These are phyloP conservation scores for Lineolata rhizophorae DNA, from an alignment of 495 filamentous ascomycete species.

Conservation along the genomic window DNA sequence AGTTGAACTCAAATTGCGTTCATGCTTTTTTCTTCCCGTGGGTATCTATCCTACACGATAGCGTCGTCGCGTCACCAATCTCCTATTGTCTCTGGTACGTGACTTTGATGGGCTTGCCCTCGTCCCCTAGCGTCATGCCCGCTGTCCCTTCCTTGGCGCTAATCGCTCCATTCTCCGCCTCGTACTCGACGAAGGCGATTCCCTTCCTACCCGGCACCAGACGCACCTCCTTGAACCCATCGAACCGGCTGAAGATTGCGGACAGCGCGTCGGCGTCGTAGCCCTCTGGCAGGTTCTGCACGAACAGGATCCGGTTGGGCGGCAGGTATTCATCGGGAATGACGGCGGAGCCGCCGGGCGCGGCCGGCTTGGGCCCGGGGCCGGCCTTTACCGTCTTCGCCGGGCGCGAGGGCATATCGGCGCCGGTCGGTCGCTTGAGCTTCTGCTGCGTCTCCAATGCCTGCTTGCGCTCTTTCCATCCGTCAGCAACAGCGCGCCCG, in stretches of 20 bases:
- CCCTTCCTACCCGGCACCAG: slow-evolving; percentile 68
- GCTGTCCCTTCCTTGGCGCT: slow-evolving; percentile 87
- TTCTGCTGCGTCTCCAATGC: slow-evolving; percentile 63
- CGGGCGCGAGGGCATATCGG: slow-evolving; percentile 33
- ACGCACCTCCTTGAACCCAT: slow-evolving; percentile 85
- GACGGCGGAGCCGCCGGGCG: slow-evolving; percentile 43
- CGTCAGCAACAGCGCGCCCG: background rate
- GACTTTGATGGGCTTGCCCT: slow-evolving; percentile 33
- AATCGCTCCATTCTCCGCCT: slow-evolving; percentile 71
- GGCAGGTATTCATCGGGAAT: slow-evolving; percentile 94
- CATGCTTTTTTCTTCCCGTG: no score
- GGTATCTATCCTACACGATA: background rate
- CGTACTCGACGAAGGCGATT: slow-evolving; percentile 95
- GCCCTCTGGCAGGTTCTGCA: slow-evolving; percentile 79
- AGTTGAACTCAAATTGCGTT: background rate
- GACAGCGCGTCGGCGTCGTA: slow-evolving; percentile 60
- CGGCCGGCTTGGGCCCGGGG: slow-evolving; percentile 62
- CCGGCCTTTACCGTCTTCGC: slow-evolving; percentile 46
- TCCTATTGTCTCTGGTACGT: slow-evolving; percentile 82
- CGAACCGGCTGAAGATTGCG: slow-evolving; percentile 68
- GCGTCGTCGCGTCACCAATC: background rate
- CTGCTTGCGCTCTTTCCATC: slow-evolving; percentile 60
- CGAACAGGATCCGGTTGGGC: slow-evolving; percentile 93
- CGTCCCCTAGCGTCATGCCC: slow-evolving; percentile 63
- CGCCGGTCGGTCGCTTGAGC: slow-evolving; percentile 47